phyloP scores from a whole-genome alignment of 1,284 basidiomycete genomes.

The Fomes fomentarius region DNA sequence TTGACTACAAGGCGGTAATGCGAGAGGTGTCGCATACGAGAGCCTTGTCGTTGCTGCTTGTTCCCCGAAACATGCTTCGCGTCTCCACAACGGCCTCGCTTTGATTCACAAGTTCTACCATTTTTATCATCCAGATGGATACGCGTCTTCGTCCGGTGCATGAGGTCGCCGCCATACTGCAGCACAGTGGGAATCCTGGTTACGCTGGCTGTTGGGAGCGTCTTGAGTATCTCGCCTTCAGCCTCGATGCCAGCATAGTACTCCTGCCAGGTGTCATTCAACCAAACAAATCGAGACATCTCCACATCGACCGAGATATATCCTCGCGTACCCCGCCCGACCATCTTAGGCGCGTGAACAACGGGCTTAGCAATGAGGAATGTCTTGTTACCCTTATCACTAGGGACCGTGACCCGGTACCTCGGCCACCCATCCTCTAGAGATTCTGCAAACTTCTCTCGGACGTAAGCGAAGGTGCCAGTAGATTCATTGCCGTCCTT shows the following conservation, averaged over 20 bases:
- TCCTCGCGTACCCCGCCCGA: constrained; percentile 13
- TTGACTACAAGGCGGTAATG: not conserved
- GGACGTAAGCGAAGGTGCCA: too few species aligned
- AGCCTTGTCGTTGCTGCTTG: too few species aligned
- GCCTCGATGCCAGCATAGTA: constrained; percentile 1
- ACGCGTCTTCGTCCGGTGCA: not conserved
- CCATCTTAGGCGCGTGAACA: not conserved
- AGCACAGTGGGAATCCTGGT: not conserved
- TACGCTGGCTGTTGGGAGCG: not conserved
- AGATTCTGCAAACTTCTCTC: too few species aligned
- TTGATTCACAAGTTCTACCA: not conserved
- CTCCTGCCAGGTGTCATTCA: constrained; percentile 17
- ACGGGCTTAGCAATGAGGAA: constrained; percentile 10
- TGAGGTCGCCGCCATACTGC: not conserved
- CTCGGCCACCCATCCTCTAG: too few species aligned
- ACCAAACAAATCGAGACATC: not conserved
- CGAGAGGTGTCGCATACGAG: not conserved
- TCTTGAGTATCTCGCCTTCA: not conserved
- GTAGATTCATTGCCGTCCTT: too few species aligned
- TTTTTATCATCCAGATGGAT: not conserved
- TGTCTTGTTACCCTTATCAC: too few species aligned
- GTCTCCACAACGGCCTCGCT: too few species aligned
- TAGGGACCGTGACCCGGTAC: too few species aligned
- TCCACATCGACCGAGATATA: constrained; percentile 3
- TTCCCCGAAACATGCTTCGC: not conserved